phyloP scores from a whole-genome alignment of 2,329 filamentous ascomycete species.

The Graphilbum fragrans region DNA sequence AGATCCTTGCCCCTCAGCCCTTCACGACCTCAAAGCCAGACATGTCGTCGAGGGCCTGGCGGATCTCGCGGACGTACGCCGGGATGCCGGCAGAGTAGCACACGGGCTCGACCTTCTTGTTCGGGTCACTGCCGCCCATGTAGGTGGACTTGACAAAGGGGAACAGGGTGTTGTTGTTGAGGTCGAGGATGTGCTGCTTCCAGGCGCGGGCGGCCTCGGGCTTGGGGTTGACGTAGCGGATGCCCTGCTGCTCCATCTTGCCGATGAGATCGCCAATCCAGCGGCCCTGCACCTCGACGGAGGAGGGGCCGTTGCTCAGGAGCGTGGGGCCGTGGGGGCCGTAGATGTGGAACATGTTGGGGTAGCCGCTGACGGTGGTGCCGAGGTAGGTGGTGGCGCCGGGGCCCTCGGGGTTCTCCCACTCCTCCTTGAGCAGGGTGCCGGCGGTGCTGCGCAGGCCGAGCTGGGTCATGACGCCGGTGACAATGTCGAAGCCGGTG shows the following conservation, averaged over 20 bases:
- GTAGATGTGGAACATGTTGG: slow-evolving; percentile 41
- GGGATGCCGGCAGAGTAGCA: slow-evolving; percentile 32
- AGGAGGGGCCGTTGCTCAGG: slow-evolving; percentile 41
- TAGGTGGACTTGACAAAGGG: slow-evolving; percentile 38
- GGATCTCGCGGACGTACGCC: slow-evolving; percentile 19
- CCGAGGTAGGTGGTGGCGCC: slow-evolving; percentile 32
- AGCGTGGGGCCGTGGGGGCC: slow-evolving; percentile 45
- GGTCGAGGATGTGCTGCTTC: slow-evolving; percentile 33
- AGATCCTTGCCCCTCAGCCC: no score
- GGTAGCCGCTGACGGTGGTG: slow-evolving; percentile 28
- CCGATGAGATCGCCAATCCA: slow-evolving; percentile 41
- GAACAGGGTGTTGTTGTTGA: slow-evolving; percentile 34
- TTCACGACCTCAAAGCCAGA: slow-evolving; percentile 18
- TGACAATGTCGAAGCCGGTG: slow-evolving; percentile 28
- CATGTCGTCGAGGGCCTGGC: slow-evolving; percentile 21
- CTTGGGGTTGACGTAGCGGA: slow-evolving; percentile 39
- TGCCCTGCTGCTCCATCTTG: slow-evolving; percentile 29
- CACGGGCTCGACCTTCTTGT: slow-evolving; percentile 38
- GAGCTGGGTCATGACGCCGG: slow-evolving; percentile 28
- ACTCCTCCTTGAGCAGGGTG: slow-evolving; percentile 27
- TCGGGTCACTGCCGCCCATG: slow-evolving; percentile 43
- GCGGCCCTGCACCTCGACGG: slow-evolving; percentile 40
- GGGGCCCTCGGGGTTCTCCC: slow-evolving; percentile 17
- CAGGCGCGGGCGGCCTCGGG: slow-evolving; percentile 31
- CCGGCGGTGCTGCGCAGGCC: slow-evolving; percentile 27